Evolutionary conservation across 257 asterid species (phyloP).

Genomic region (Fraxinus pennsylvanica): DNA sequence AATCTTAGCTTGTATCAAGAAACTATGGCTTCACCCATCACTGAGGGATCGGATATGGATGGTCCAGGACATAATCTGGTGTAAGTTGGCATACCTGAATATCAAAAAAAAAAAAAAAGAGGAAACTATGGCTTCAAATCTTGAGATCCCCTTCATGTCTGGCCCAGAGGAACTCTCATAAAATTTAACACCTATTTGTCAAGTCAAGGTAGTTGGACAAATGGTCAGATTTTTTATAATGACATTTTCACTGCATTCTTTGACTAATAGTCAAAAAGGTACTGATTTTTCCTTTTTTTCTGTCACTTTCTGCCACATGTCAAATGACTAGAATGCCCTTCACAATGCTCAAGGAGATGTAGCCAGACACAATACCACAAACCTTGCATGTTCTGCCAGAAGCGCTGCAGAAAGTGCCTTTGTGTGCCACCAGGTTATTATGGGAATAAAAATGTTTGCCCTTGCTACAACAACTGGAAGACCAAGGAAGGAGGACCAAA

Average conservation of each 20-base stretch:
- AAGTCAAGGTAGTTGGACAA: neutral
- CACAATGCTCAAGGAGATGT: conserved; percentile 66
- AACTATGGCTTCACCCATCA: too few species aligned
- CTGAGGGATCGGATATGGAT: too few species aligned
- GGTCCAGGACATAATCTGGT: too few species aligned
- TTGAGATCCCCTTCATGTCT: too few species aligned
- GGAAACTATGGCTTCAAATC: too few species aligned
- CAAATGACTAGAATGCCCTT: conserved; percentile 66
- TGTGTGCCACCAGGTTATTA: conserved; percentile 86
- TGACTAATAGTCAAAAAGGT: conserved; percentile 24
- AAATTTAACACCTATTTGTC: neutral
- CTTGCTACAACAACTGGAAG: conserved; percentile 90
- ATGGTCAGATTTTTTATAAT: neutral
- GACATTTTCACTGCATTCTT: neutral
- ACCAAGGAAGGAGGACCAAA: conserved; percentile 79
- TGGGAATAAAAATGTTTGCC: conserved; percentile 76
- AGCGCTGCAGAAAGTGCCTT: conserved; percentile 74
- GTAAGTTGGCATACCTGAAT: too few species aligned
- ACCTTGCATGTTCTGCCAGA: conserved; percentile 70
- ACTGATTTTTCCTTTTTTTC: neutral
- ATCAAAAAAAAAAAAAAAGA: too few species aligned
- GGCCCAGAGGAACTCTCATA: too few species aligned
- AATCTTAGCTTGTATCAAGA: too few species aligned
- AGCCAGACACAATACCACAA: conserved; percentile 64
- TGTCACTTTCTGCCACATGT: neutral